Conservation (phyloP, 2,329 filamentous ascomycete genomes). For the Pseudocercospora crystallina region DNA sequence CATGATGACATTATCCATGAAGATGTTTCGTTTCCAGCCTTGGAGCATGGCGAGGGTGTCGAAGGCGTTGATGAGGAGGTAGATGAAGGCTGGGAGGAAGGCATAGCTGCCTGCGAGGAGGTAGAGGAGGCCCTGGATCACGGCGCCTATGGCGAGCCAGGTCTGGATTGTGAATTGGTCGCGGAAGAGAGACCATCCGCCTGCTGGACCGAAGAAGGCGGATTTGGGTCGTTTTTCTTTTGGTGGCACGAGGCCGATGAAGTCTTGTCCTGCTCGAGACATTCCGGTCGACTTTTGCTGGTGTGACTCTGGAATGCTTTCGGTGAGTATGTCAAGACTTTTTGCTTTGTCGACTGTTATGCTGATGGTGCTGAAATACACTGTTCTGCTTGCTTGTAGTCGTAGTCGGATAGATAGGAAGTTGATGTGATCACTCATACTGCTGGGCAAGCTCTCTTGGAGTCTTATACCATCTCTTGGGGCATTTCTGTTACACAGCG, state of each 20-base stretch:
- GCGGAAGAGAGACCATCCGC: slow-evolving; percentile 28
- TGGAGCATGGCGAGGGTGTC: slow-evolving; percentile 37
- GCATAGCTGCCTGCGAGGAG: slow-evolving; percentile 37
- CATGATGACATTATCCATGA: slow-evolving; percentile 37
- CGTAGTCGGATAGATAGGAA: not conserved
- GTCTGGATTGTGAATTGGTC: slow-evolving; percentile 42
- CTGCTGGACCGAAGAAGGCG: slow-evolving; percentile 16
- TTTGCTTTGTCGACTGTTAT: no score
- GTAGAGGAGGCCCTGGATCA: slow-evolving; percentile 40
- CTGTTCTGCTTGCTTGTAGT: not conserved
- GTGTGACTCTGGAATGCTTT: no score
- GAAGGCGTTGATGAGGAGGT: slow-evolving; percentile 37
- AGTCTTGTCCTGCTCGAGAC: slow-evolving; percentile 9
- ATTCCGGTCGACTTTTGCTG: not conserved
- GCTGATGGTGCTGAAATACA: no score
- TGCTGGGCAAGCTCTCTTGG: no score
- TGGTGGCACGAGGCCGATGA: slow-evolving; percentile 18
- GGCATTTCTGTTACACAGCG: no score
- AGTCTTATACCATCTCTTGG: no score
- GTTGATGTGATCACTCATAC: no score
- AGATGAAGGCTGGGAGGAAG: slow-evolving; percentile 35
- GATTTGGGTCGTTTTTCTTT: slow-evolving; percentile 13
- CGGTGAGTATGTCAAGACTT: no score
- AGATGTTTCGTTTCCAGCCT: slow-evolving; percentile 39
- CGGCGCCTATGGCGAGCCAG: slow-evolving; percentile 43